Percentiles rank a stretch among this genome's conserved stretches.
phyloP scores from a whole-genome alignment of 2,329 filamentous ascomycete genomes.

The Pseudogymnoascus sp. region DNA sequence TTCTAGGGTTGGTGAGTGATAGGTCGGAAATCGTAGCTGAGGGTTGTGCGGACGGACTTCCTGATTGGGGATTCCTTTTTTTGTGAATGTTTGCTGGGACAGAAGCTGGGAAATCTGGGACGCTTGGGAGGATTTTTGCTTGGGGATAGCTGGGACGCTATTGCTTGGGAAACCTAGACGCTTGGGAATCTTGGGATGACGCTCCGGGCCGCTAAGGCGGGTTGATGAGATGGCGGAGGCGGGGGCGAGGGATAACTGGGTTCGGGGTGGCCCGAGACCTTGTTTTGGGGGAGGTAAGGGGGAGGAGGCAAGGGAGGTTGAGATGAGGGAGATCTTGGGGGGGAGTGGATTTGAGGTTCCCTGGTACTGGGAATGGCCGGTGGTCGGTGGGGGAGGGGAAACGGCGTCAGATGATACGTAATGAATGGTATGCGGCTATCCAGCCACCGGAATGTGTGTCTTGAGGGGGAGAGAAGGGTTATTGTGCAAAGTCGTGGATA shows the following conservation, averaged over 20 bases:
- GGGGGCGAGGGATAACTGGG: neutral
- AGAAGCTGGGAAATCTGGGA: neutral
- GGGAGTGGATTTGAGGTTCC: neutral
- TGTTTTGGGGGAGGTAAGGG: neutral
- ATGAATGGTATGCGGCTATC: neutral
- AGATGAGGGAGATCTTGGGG: conserved; percentile 1
- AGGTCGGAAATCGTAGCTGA: neutral
- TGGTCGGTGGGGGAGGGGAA: neutral
- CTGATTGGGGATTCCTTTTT: neutral
- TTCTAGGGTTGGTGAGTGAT: neutral
- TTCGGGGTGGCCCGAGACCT: neutral
- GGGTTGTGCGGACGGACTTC: neutral
- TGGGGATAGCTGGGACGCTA: too few relatives aligned
- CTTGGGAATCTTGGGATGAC: neutral
- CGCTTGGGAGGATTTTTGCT: neutral
- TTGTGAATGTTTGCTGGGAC: neutral
- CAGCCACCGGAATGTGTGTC: neutral
- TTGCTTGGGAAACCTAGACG: neutral
- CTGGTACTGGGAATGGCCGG: neutral
- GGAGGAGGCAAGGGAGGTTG: neutral
- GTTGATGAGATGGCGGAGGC: neutral
- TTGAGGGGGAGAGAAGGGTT: neutral
- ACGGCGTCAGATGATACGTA: neutral
- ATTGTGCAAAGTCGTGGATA: neutral
- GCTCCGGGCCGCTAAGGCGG: neutral